A percentile compares a stretch with the other conserved stretches of the same genome.
These are phyloP conservation scores for Fusarium caatingaense DNA, from an alignment of 2,329 filamentous ascomycete genomes.

Conservation along the genomic window DNA sequence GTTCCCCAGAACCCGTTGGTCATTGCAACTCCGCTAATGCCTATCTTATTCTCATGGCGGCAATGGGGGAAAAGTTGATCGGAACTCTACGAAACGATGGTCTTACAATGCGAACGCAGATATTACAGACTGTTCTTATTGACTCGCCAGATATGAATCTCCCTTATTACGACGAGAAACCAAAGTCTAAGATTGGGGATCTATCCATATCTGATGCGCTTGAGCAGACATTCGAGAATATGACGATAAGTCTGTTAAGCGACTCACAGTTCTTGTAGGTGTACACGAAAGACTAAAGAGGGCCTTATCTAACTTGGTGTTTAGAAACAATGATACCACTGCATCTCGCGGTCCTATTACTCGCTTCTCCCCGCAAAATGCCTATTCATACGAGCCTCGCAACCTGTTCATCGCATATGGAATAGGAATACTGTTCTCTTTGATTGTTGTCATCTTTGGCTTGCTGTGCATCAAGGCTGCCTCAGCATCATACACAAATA, in stretches of 20 bases:
- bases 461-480: conserved; percentile 2
- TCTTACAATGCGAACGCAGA: too few species aligned
- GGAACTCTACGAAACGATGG: too few species aligned
- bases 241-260: conserved; percentile 12
- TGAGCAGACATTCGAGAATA: conserved; percentile 1
- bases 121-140: too few species aligned
- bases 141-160: too few species aligned
- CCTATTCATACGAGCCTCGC: conserved; percentile 4
- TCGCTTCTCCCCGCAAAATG: not conserved
- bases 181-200: not conserved
- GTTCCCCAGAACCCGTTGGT: accelerated
- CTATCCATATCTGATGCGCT: conserved; percentile 5
- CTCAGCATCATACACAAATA: not conserved
- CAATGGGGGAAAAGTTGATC: too few species aligned
- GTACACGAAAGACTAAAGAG: not conserved
- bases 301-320: too few species aligned
- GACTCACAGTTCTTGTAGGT: not conserved
- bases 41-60: conserved; percentile 1
- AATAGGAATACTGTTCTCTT: accelerated
- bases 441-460: not conserved
- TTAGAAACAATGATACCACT: too few species aligned
- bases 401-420: conserved; percentile 24
- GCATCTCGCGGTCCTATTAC: not conserved
- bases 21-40: not conserved
- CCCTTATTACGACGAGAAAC: too few species aligned